Conservation (phyloP, 345 rosid genomes). For the Citrus australasica region DNA sequence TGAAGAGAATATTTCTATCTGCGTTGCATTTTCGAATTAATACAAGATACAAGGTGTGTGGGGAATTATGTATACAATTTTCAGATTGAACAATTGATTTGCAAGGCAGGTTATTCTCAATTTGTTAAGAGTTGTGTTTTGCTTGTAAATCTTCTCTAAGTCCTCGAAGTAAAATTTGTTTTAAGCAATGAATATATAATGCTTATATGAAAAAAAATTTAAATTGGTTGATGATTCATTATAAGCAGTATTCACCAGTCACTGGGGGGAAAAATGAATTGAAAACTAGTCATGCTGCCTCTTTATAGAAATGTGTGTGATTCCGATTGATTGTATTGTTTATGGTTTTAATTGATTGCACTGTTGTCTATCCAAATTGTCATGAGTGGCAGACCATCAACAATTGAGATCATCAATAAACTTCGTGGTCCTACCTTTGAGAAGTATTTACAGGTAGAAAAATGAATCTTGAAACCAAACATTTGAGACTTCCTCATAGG, state of each 20-base stretch:
- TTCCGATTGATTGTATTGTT: not conserved
- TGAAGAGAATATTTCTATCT: conserved; percentile 98
- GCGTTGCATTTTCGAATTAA: conserved; percentile 98
- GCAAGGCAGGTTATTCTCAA: not conserved
- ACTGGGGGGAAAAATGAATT: not conserved
- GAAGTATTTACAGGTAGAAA: not conserved
- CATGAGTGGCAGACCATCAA: not conserved
- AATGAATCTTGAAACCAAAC: not conserved
- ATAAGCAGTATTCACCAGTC: not conserved
- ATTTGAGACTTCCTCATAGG: not conserved
- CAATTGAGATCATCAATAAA: not conserved
- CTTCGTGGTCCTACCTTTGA: not conserved
- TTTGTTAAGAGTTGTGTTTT: not conserved
- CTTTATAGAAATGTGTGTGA: not conserved
- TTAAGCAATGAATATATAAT: not conserved
- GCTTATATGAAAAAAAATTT: not conserved
- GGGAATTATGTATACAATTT: not conserved
- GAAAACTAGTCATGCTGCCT: not conserved
- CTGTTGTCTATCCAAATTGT: not conserved
- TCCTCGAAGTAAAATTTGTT: not conserved
- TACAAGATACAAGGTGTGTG: conserved; percentile 88
- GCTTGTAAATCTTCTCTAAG: not conserved
- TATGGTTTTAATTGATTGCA: not conserved
- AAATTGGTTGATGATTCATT: not conserved
- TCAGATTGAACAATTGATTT: not conserved